Conservation (phyloP, 768 basidiomycete species). For the Boletus subcaerulescens region DNA sequence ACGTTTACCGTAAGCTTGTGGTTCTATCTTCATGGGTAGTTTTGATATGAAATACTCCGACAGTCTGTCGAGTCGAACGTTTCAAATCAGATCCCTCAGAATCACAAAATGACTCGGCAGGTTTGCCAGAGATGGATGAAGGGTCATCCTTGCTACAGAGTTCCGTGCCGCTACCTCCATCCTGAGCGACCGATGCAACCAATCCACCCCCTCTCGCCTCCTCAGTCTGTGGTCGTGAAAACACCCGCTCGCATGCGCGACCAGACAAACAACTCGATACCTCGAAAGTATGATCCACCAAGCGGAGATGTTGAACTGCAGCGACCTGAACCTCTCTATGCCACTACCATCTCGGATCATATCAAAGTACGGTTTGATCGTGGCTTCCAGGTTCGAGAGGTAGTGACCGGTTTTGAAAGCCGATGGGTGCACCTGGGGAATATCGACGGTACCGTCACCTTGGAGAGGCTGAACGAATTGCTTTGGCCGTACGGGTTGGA, state of each 20-base stretch:
- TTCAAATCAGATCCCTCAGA: background rate
- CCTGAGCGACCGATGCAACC: background rate
- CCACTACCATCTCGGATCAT: conserved; percentile 47
- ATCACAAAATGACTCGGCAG: fast-evolving
- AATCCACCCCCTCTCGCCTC: background rate
- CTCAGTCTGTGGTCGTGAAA: background rate
- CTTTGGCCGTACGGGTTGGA: conserved; percentile 44
- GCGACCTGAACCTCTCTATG: conserved; percentile 21
- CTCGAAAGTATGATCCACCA: background rate
- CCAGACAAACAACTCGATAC: background rate
- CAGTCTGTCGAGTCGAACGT: conserved; percentile 20
- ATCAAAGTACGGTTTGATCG: conserved; percentile 53
- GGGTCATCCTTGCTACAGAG: fast-evolving
- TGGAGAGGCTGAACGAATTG: conserved; percentile 35
- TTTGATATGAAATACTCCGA: background rate
- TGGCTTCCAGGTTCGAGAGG: conserved; percentile 56
- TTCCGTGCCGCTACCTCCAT: conserved; percentile 11
- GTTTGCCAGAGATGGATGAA: conserved; percentile 8
- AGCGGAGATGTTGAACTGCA: background rate
- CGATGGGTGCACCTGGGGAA: conserved; percentile 55
- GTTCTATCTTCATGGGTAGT: background rate
- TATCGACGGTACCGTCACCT: conserved; percentile 38
- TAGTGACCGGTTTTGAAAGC: conserved; percentile 70
- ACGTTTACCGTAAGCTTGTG: conserved; percentile 17
- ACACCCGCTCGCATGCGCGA: background rate